Base-by-base conservation (phyloP, 495 filamentous ascomycete genomes). In the Aspergillus bertholletiae region DNA sequence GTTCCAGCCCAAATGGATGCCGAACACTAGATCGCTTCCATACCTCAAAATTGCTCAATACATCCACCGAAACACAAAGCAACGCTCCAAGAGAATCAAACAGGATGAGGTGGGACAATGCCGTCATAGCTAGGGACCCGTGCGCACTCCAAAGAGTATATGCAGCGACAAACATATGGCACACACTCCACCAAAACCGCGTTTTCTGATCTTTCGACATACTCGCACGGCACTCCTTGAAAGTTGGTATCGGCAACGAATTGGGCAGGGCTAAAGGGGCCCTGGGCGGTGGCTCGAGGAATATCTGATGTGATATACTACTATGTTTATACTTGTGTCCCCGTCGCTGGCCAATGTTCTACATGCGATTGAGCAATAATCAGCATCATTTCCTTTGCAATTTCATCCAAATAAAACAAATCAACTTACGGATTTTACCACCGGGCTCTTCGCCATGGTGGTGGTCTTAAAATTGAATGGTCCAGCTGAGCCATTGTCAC, bases 271-370 rank as follows among this genome's bases (percentile, higher is more conserved):
- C 87, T 22, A 97, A 82, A 0, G 94, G 94, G 2, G 92, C 88
- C 32, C 92, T 81, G 3, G 87, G 88, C 2, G 90, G 85, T n/a
- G 94, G 94, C 66, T 96, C 90, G 61, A 95, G 88, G 75, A 98
- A 96, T 66, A 98, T 92, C 68, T 96, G 90, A 67, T 97, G 93
- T 20, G 90, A 96, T 47, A 98, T 90, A 63, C 89, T 94, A 66
- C 88, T 93, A 76, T 97, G 94, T 59, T 96, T 96, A 80, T 97
- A 98, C 65, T 94, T 92, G 76, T 98, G 94, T 26, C 94, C 94
- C 50, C 92, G 87, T 52, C 94, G 84, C 69, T 96, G 91, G 58
- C 93, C 94, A 61, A 97, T 83, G 56, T 84, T 87, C 84, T 89
- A 65, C 52, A 35, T 39, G 28, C 43, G 1, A 21, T 21, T 46